Evolutionary conservation across 345 rosid genomes (phyloP).

Genomic region (Salix caprea): DNA sequence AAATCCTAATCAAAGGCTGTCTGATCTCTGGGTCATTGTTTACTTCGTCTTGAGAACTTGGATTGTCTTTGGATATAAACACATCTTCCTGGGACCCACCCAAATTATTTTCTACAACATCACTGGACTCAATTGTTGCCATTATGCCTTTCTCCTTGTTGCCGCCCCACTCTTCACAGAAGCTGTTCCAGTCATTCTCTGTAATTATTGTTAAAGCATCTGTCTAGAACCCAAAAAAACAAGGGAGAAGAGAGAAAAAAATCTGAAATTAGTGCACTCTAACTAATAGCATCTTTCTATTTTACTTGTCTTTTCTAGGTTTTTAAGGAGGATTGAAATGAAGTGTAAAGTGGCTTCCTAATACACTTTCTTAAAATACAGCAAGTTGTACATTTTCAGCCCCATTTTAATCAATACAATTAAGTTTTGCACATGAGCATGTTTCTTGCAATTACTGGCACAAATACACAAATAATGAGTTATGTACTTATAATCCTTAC

Average conservation of each 20-base stretch:
- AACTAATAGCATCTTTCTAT: background rate
- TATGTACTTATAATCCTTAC: conserved; percentile 48
- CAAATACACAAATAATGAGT: background rate
- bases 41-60: conserved; percentile 44
- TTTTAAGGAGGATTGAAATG: background rate
- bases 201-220: conserved; percentile 79
- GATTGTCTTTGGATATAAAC: conserved; percentile 38
- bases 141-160: conserved; percentile 61
- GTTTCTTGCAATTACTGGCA: background rate
- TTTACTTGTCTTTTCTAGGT: background rate
- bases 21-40: conserved; percentile 49
- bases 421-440: background rate
- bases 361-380: background rate
- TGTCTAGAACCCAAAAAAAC: conserved; percentile 52
- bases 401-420: background rate
- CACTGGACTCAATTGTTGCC: conserved; percentile 53
- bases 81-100: conserved; percentile 34
- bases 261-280: conserved; percentile 14
- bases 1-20: conserved; percentile 51
- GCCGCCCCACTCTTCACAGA: conserved; percentile 97
- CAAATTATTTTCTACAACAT: conserved; percentile 22
- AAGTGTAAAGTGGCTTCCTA: background rate
- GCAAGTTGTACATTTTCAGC: background rate
- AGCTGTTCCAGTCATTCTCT: conserved; percentile 81
- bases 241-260: conserved; percentile 6